Base-by-base conservation (phyloP, 23 red algal species). In the Gracilaria caudata region DNA sequence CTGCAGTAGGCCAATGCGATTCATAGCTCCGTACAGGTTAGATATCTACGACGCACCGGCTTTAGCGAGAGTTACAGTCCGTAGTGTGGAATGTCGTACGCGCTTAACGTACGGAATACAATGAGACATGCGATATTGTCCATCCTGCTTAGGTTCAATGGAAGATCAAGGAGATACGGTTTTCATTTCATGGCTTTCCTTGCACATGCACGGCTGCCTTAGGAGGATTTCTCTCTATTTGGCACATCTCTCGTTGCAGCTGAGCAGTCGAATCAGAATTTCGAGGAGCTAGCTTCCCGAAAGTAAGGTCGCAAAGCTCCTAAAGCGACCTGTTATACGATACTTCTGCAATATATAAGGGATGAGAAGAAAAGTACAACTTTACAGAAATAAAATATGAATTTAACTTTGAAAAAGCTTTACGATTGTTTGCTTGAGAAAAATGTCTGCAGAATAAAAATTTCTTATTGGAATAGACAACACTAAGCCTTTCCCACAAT, bases 161-260 rank as follows among this genome's bases (percentile, higher is more conserved):
- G 26, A 19, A 36, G 61, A 66, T 66, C 61, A 66, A 66, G 8
- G 17, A 57, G 61, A 33, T 66, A 29, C 1, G 30, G 61, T 66
- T 66, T 66, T 66, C 61, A 66, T 35, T 66, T 66, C 26, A 32
- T 63, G 33, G 61, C 35, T 37, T 39, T 7, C 0, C 77, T 23
- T 80, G 1, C 34, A 39, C 77, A 1, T 37, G 61, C 32, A 14
- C 36, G 11, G 24, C 51, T 37, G 56, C 61, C 11, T 7, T 80
- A 9, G 77, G 77, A 12, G 77, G 39, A 16, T 57, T 36, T n/a
- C 56, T 80, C 21, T 51, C 77, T 80, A 39, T 3, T 80, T 33
- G 77, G 77, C 21, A 41, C 77, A 11, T 41, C 51, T 36, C 26
- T 80, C 46, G 51, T 35, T 35, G 51, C 56, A 23, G 51, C 77